Evolutionary conservation across 352 stramenopile genomes (phyloP).

Genomic region (Thalassiosira allenii): DNA sequence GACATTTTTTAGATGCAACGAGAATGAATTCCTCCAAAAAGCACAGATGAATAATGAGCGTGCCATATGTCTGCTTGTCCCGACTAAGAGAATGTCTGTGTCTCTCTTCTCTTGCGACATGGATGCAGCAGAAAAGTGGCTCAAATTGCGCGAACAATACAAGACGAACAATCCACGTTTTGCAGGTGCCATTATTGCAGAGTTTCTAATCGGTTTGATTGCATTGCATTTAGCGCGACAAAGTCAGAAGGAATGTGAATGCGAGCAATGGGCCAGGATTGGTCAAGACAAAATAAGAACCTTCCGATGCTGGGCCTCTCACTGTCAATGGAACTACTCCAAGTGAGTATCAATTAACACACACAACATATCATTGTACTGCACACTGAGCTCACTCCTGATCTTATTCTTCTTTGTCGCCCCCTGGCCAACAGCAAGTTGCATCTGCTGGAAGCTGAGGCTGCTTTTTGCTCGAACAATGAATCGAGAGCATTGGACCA

Average conservation of each 20-base stretch:
- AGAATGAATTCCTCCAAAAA: conserved; percentile 10
- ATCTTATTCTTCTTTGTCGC: no score
- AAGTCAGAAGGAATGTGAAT: conserved; percentile 11
- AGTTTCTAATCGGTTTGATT: conserved; percentile 5
- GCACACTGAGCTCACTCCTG: no score
- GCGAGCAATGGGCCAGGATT: conserved; percentile 5
- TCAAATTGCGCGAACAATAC: background rate
- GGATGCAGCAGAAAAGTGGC: background rate
- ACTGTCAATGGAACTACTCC: conserved; percentile 15
- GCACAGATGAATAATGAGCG: background rate
- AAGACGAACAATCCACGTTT: background rate
- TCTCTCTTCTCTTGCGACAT: background rate
- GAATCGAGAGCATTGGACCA: conserved; percentile 5
- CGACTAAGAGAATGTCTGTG: background rate
- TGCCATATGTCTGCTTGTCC: background rate
- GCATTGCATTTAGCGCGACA: conserved; percentile 5
- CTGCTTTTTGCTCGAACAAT: conserved; percentile 14
- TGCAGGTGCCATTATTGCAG: background rate
- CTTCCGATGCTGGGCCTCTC: background rate
- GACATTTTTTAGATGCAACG: conserved; percentile 4
- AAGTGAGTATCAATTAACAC: no score
- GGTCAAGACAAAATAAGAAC: background rate
- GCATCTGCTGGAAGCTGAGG: conserved; percentile 7
- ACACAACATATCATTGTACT: no score
- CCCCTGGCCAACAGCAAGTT: conserved; percentile 7